phyloP scores from a whole-genome alignment of 2,329 filamentous ascomycete genomes.

The Fusarium albidum region DNA sequence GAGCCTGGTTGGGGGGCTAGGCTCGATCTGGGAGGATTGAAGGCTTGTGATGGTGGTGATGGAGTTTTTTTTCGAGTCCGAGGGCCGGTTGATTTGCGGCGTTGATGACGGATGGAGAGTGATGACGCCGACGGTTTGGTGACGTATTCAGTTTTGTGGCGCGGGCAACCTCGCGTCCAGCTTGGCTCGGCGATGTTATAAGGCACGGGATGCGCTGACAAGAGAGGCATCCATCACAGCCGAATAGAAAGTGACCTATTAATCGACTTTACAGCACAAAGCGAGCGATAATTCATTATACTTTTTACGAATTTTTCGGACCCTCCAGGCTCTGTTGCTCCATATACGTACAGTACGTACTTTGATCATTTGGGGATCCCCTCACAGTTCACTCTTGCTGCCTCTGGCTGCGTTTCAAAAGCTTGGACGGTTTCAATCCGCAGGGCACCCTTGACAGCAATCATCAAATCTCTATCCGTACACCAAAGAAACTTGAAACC shows the following conservation, averaged over 20 bases:
- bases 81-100: slow-evolving; percentile 6
- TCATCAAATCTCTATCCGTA: too few relatives aligned
- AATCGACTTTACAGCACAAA: too few relatives aligned
- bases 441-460: too few relatives aligned
- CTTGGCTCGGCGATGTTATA: slow-evolving; percentile 5
- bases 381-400: too few relatives aligned
- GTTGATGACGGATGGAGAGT: slow-evolving; percentile 3
- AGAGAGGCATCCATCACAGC: not conserved
- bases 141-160: slow-evolving; percentile 36
- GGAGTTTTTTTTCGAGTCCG: slow-evolving; percentile 13
- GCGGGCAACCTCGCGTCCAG: slow-evolving; percentile 24
- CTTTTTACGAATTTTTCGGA: too few relatives aligned
- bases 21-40: slow-evolving; percentile 21
- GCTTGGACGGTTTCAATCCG: too few relatives aligned
- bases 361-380: not conserved
- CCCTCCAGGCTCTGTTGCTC: too few relatives aligned
- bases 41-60: slow-evolving; percentile 21
- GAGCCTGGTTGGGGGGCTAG: slow-evolving; percentile 15
- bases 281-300: too few relatives aligned
- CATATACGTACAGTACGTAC: too few relatives aligned
- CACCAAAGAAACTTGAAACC: slow-evolving; percentile 22
- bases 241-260: too few relatives aligned
- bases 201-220: slow-evolving; percentile 9
- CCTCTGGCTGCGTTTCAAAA: too few relatives aligned
- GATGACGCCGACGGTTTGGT: slow-evolving; percentile 37